Conservation (phyloP, 2,329 filamentous ascomycete genomes). For the Claviceps paspali region DNA sequence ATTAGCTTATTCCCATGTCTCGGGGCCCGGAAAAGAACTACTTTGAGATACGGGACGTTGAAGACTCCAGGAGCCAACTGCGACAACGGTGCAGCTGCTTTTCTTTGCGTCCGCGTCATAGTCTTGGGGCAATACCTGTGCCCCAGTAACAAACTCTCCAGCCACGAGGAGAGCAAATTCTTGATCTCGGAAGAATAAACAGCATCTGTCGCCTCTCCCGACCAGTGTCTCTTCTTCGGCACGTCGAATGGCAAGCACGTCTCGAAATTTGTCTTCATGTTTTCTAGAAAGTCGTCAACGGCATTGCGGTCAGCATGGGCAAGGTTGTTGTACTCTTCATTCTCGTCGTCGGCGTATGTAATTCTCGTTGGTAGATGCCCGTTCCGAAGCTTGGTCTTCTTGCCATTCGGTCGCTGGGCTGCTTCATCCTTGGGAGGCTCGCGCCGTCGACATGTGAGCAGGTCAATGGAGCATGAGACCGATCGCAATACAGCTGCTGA, state of each 20-base stretch:
- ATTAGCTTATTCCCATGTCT: constrained; percentile 2
- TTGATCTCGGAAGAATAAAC: background rate
- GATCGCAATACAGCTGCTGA: constrained; percentile 13
- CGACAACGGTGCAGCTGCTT: constrained; percentile 11
- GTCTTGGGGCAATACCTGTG: constrained; percentile 10
- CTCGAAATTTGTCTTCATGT: constrained; percentile 8
- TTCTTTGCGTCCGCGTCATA: constrained; percentile 9
- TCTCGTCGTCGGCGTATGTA: background rate
- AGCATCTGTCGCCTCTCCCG: background rate
- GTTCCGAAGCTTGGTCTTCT: background rate
- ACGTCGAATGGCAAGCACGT: background rate
- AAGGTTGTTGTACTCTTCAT: constrained; percentile 9
- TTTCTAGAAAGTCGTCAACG: constrained; percentile 15
- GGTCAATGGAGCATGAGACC: constrained; percentile 13
- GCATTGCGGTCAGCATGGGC: constrained; percentile 12
- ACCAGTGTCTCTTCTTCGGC: background rate
- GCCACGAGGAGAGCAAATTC: constrained; percentile 5
- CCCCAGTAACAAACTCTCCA: constrained; percentile 15
- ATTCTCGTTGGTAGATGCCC: background rate
- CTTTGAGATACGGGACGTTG: constrained; percentile 20
- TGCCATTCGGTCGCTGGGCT: background rate
- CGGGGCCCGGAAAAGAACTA: constrained; percentile 5
- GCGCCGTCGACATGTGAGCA: constrained; percentile 5
- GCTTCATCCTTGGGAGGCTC: background rate
- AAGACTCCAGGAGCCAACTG: constrained; percentile 21